Conservation (phyloP, 371 early-diverging fungal species). For the Syncephalastrum contaminatum region DNA sequence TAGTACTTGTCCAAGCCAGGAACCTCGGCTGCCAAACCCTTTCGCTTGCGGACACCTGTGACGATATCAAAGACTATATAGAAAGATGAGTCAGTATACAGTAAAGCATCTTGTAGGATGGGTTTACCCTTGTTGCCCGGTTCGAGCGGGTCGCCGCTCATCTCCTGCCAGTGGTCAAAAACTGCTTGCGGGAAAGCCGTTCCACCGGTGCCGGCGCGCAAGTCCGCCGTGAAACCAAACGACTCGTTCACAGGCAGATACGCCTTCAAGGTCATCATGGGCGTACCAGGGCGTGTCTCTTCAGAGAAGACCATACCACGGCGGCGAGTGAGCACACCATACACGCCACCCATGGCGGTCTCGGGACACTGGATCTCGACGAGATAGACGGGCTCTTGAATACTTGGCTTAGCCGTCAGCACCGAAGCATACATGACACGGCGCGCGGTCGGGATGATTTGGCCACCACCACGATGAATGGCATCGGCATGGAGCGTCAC, state of each 20-base stretch:
- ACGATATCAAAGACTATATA: slow-evolving; percentile 58
- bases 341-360: slow-evolving; percentile 93
- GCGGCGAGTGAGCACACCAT: slow-evolving; percentile 90
- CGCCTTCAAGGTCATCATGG: slow-evolving; percentile 90
- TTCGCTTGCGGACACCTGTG: slow-evolving; percentile 80
- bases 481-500: slow-evolving; percentile 99
- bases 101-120: too few relatives aligned
- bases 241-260: slow-evolving; percentile 98
- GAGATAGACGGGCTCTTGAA: slow-evolving; percentile 99
- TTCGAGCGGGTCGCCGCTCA: slow-evolving; percentile 71
- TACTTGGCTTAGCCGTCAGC: slow-evolving; percentile 88
- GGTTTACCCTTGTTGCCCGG: slow-evolving; percentile 61
- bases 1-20: slow-evolving; percentile 87
- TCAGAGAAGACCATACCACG: slow-evolving; percentile 95
- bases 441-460: slow-evolving; percentile 93
- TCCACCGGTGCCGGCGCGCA: slow-evolving; percentile 90
- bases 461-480: slow-evolving; percentile 99
- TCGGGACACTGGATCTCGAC: slow-evolving; percentile 98
- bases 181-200: slow-evolving; percentile 97
- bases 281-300: slow-evolving; percentile 90
- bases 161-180: slow-evolving; percentile 80
- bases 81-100: not conserved
- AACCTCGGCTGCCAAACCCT: slow-evolving; percentile 87
- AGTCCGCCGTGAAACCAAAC: slow-evolving; percentile 97
- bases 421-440: slow-evolving; percentile 94